Evolutionary conservation across 1,284 basidiomycete species (phyloP).

Genomic region (Cryptococcus floricola): DNA sequence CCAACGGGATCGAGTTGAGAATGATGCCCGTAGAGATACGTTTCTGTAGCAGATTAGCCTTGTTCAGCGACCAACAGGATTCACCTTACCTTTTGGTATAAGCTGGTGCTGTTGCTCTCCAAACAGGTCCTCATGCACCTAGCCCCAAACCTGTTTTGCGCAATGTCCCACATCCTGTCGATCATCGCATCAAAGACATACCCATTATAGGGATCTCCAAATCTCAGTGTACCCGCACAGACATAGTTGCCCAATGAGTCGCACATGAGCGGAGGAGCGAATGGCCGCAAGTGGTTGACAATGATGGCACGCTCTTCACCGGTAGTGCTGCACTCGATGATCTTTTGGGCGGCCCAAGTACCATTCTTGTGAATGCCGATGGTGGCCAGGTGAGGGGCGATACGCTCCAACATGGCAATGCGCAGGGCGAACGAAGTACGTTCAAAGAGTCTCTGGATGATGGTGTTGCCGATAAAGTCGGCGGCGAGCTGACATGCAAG

Average conservation of each 20-base stretch:
- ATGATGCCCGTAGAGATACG: slow-evolving; percentile 91
- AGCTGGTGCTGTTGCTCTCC: slow-evolving; percentile 77
- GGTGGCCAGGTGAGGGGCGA: slow-evolving; percentile 90
- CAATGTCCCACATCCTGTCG: slow-evolving; percentile 96
- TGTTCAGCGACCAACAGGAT: background rate
- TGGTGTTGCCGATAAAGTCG: slow-evolving; percentile 98
- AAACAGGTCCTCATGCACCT: slow-evolving; percentile 96
- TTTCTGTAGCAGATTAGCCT: slow-evolving; percentile 53
- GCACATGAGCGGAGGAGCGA: slow-evolving; percentile 86
- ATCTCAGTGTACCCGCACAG: slow-evolving; percentile 77
- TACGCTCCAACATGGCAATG: slow-evolving; percentile 85
- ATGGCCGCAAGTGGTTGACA: slow-evolving; percentile 80
- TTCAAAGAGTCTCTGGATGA: slow-evolving; percentile 95
- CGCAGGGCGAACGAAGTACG: slow-evolving; percentile 73
- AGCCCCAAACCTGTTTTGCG: slow-evolving; percentile 88
- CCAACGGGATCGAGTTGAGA: slow-evolving; percentile 93
- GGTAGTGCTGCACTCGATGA: slow-evolving; percentile 90
- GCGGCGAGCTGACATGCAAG: slow-evolving; percentile 70
- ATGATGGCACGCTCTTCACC: slow-evolving; percentile 83
- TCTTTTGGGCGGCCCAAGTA: slow-evolving; percentile 99
- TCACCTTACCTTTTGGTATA: slow-evolving; percentile 66
- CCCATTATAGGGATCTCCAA: slow-evolving; percentile 80
- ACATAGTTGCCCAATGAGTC: slow-evolving; percentile 99
- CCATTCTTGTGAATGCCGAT: slow-evolving; percentile 99
- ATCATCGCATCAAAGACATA: slow-evolving; percentile 98